Evolutionary conservation across 805 yeast genomes (phyloP), one percentile per base, ranked within the genome.

Genomic region (Saturnispora quitensis): DNA sequence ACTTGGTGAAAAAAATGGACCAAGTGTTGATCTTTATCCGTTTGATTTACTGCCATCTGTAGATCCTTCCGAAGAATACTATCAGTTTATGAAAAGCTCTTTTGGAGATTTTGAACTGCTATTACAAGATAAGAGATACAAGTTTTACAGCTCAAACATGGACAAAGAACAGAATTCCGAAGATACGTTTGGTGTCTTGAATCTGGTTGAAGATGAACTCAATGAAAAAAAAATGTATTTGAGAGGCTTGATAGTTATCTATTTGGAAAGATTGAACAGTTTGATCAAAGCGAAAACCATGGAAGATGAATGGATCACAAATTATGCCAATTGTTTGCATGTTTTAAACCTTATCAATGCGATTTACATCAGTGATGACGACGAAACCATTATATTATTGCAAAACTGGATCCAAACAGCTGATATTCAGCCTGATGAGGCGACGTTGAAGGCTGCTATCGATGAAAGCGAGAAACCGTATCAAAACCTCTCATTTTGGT

Each of bases 391-490:
- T 31, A 69, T 70, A 46, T 61, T 72, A 40, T 64, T 81, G 35
- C 65, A 74, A 15, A 74, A 72, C 46, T 86, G 93, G 93, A 71
- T 83, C 25, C 86, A 86, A 60, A 73, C 79, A 51, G 81, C 83
- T 31, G 87, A 84, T 61, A 81, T 83, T 5, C 77, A 78, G 57
- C 90, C 90, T 1, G 79, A 75, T 53, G 70, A 71, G 18, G 77
- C 73, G 27, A 64, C 76, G 33, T 70, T 77, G 4, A 75, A 78
- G 49, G 70, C 65, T 43, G 75, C 76, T 9, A 65, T 74, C 58
- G 61, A 62, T 33, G 67, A 65, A 20, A 76, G 72, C 1, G 68
- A 62, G 45, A 50, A 58, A 33, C 82, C 81, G 8, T 77, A 72
- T 61, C 60, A 61, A 50, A 81, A 74, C 57, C 71, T 77, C 2